Conservation (phyloP, 2,329 filamentous ascomycete genomes). For the Beauveria asiatica region DNA sequence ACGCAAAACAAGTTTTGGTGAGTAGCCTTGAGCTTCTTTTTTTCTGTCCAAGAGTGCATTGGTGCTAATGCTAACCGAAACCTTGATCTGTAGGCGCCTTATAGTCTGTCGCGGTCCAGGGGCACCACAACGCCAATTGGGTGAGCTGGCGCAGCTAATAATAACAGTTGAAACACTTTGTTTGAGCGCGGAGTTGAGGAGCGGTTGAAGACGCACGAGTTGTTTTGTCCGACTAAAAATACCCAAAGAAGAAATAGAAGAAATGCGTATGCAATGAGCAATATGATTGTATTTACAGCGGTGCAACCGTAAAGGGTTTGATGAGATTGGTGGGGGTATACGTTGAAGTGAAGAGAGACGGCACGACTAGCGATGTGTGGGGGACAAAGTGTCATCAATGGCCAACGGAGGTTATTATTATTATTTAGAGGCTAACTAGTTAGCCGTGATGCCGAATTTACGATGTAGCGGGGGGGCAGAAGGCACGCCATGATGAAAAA, state of each 20-base stretch:
- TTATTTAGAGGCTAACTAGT: too few species aligned
- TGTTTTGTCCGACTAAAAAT: not conserved
- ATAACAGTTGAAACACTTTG: not conserved
- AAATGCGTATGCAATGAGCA: not conserved
- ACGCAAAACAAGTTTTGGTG: constrained; percentile 90
- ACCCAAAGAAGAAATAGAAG: not conserved
- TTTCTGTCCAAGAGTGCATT: not conserved
- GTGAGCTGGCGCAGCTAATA: constrained; percentile 18
- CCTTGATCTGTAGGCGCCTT: constrained; percentile 48
- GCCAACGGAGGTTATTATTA: not conserved
- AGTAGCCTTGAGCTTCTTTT: constrained; percentile 27
- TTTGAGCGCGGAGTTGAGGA: not conserved
- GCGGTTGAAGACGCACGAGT: not conserved
- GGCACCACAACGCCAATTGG: constrained; percentile 49
- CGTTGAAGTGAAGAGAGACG: not conserved
- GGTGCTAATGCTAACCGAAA: constrained; percentile 11
- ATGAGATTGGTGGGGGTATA: not conserved
- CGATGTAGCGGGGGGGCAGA: too few species aligned
- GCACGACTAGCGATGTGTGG: constrained; percentile 1
- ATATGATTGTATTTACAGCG: not conserved
- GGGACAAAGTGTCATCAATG: constrained; percentile 1
- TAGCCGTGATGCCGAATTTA: too few species aligned
- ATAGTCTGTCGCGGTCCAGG: constrained; percentile 60
- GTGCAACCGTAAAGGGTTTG: not conserved
- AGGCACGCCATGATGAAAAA: too few species aligned